Evolutionary conservation across 208 protist species (phyloP).

Genomic region (Leishmania amazonensis): DNA sequence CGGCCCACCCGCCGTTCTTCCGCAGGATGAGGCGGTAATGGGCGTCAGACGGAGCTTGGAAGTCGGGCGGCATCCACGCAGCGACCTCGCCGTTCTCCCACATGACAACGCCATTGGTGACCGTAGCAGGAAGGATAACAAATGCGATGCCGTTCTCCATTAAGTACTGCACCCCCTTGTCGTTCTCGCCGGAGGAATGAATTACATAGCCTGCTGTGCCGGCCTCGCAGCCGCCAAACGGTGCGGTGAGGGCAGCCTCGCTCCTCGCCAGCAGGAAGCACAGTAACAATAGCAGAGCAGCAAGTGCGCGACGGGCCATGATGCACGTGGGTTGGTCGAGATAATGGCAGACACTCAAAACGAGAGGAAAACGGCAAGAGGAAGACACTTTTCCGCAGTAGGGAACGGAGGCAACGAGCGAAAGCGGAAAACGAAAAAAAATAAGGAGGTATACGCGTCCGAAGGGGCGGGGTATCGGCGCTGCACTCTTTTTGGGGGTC

Average conservation of each 20-base stretch:
- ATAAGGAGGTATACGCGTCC: not conserved
- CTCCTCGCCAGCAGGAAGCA: conserved; percentile 13
- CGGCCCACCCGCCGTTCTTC: conserved; percentile 39
- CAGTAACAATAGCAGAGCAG: conserved; percentile 13
- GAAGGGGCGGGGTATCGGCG: not conserved
- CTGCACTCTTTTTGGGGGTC: not conserved
- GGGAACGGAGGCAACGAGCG: not conserved
- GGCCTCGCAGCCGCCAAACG: conserved; percentile 16
- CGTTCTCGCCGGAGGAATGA: conserved; percentile 38
- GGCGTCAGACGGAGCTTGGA: conserved; percentile 13
- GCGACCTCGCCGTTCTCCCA: conserved; percentile 43
- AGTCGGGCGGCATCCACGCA: conserved; percentile 33
- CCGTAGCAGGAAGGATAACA: conserved; percentile 44
- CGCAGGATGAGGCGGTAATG: conserved; percentile 42
- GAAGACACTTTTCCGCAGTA: not conserved
- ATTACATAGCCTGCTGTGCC: conserved; percentile 25
- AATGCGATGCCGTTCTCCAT: conserved; percentile 15
- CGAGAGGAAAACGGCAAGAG: not conserved
- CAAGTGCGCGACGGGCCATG: not conserved
- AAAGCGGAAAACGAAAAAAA: not conserved
- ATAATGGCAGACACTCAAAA: not conserved
- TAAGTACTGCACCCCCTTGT: conserved; percentile 39
- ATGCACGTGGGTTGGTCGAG: not conserved
- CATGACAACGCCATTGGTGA: conserved; percentile 26
- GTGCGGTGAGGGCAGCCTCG: conserved; percentile 12